Percentiles rank a stretch among this genome's conserved stretches.
phyloP scores from a whole-genome alignment of 225 moss, liverwort and hornwort species.

The Polytrichum commune region DNA sequence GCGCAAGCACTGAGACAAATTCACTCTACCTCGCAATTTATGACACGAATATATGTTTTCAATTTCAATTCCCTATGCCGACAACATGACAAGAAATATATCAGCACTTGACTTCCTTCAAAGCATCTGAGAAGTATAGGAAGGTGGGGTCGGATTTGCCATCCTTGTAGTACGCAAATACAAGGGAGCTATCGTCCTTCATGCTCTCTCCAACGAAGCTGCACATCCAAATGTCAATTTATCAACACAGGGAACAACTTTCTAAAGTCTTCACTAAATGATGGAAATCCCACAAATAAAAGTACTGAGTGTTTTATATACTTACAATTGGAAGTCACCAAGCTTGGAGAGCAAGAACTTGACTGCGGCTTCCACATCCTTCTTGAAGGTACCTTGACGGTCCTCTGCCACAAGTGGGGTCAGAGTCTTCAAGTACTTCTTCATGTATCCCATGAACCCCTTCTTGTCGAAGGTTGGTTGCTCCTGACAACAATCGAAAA shows the following conservation, averaged over 20 bases:
- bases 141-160: conserved; percentile 65
- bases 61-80: no score
- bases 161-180: conserved; percentile 68
- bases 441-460: conserved; percentile 36
- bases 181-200: conserved; percentile 39
- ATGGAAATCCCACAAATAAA: not conserved
- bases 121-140: conserved; percentile 61
- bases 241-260: no score
- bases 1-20: no score
- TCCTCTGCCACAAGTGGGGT: conserved; percentile 28
- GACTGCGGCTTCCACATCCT: conserved; percentile 42
- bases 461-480: conserved; percentile 61
- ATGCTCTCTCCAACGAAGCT: conserved; percentile 67
- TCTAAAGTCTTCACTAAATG: no score
- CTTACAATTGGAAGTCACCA: conserved; percentile 58
- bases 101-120: conserved; percentile 85
- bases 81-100: not conserved
- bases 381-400: conserved; percentile 34
- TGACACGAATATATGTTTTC: no score
- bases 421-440: conserved; percentile 50
- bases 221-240: conserved; percentile 3
- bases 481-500: conserved; percentile 24
- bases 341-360: conserved; percentile 44
- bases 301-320: not conserved
- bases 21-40: no score